Percentiles rank a stretch among this genome's conserved stretches.
These are phyloP conservation scores for Shiraia sp. DNA, from an alignment of 2,329 filamentous ascomycete genomes.

Conservation along the genomic window DNA sequence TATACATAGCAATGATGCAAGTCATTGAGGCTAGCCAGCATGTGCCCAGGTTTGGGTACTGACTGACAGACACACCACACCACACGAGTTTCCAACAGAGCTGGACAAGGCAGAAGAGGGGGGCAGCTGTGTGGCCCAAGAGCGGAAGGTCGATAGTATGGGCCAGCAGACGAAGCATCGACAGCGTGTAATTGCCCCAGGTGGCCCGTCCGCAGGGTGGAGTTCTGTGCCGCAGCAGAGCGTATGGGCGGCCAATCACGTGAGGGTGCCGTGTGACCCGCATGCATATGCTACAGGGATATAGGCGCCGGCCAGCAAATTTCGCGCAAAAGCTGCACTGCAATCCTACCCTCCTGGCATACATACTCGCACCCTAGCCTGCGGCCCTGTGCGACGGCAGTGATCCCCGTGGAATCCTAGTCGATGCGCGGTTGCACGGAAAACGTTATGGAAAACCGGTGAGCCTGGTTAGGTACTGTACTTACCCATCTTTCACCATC, in stretches of 20 bases:
- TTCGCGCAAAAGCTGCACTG: constrained; percentile 16
- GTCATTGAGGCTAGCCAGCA: constrained; percentile 7
- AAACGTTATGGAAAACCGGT: constrained; percentile 26
- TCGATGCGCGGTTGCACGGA: constrained; percentile 20
- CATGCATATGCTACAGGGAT: constrained; percentile 13
- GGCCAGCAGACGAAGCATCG: constrained; percentile 21
- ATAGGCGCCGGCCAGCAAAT: constrained; percentile 24
- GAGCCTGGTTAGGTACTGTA: not conserved
- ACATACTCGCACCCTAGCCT: constrained; percentile 14
- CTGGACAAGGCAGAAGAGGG: too few species aligned
- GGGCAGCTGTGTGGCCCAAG: constrained; percentile 10
- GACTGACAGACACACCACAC: too few species aligned
- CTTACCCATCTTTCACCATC: too few species aligned
- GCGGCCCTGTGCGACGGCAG: constrained; percentile 8
- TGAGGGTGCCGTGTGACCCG: constrained; percentile 13
- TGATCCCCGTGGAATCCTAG: constrained; percentile 17
- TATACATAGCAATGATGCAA: constrained; percentile 8
- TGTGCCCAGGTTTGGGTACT: too few species aligned
- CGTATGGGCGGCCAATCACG: constrained; percentile 26
- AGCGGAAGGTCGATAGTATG: not conserved
- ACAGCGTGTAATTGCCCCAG: constrained; percentile 33
- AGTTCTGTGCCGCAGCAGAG: constrained; percentile 27
- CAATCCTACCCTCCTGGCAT: constrained; percentile 12
- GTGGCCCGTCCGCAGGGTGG: constrained; percentile 19
- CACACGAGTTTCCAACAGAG: too few species aligned